These are phyloP conservation scores for Trichosporon sp. DNA, from an alignment of 1,284 basidiomycete species.

Conservation along the genomic window DNA sequence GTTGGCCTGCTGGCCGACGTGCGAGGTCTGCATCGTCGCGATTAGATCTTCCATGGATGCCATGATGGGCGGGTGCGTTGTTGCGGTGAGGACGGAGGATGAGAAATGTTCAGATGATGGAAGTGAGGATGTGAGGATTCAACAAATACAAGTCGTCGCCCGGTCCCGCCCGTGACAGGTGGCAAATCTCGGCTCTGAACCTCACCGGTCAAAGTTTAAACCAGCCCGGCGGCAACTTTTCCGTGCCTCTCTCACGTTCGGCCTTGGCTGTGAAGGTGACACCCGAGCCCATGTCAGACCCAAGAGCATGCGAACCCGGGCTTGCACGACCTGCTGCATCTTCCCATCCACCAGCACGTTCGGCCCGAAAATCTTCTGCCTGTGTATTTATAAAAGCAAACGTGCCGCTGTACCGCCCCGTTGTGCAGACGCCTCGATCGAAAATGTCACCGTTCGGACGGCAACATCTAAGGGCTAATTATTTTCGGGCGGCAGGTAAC, in stretches of 20 bases:
- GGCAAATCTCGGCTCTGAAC: conserved; percentile 5
- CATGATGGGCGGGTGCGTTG: neutral
- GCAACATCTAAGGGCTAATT: neutral
- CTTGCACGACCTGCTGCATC: neutral
- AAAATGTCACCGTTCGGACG: neutral
- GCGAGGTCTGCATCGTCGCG: conserved; percentile 30
- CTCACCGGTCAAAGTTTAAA: neutral
- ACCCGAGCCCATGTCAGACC: neutral
- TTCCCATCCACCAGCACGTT: neutral
- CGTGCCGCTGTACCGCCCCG: neutral
- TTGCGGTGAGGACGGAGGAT: neutral
- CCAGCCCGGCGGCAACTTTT: neutral
- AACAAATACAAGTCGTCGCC: conserved; percentile 1
- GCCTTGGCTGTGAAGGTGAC: neutral
- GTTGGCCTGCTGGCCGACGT: conserved; percentile 40
- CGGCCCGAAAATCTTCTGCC: neutral
- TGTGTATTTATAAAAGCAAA: neutral
- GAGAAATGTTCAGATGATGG: conserved; percentile 2
- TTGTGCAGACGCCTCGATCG: neutral
- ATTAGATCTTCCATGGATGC: conserved; percentile 3
- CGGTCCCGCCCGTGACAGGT: conserved; percentile 3
- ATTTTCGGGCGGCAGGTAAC: neutral
- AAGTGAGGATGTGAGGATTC: neutral
- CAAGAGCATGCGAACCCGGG: neutral
- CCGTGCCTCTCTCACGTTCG: neutral